These are phyloP conservation scores for Ascochyta fabae DNA, from an alignment of 2,329 filamentous ascomycete species.

Conservation along the genomic window DNA sequence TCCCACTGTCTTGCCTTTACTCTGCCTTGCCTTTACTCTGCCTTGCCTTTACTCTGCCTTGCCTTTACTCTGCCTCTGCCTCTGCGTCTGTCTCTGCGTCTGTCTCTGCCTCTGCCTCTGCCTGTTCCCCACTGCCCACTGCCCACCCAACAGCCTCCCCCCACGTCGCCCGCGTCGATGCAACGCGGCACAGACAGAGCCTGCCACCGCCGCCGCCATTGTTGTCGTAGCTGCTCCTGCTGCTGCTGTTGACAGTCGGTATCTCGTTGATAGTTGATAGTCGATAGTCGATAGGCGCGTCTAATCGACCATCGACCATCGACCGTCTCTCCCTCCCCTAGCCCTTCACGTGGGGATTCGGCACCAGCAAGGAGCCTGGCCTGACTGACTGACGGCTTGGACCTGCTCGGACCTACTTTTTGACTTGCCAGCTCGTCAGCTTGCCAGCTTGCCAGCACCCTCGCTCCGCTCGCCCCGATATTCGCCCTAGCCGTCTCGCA, in stretches of 20 bases:
- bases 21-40: no score
- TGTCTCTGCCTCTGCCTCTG: background rate
- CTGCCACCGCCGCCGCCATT: constrained; percentile 16
- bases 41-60: no score
- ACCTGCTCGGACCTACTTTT: background rate
- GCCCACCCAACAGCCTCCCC: constrained; percentile 6
- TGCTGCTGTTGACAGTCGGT: constrained; percentile 15
- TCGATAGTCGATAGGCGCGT: constrained; percentile 1
- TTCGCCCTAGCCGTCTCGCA: background rate
- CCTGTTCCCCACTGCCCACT: background rate
- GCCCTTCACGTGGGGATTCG: constrained; percentile 41
- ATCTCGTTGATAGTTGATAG: constrained; percentile 20
- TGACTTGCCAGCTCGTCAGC: background rate
- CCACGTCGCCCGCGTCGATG: constrained; percentile 35
- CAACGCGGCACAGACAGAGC: constrained; percentile 27
- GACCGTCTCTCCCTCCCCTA: background rate
- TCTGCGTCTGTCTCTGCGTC: constrained; percentile 4
- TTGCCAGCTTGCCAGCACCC: background rate
- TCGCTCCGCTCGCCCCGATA: constrained; percentile 13
- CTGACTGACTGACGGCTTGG: background rate
- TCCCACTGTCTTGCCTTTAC: no score
- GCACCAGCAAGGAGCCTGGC: constrained; percentile 26
- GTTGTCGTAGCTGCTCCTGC: constrained; percentile 14
- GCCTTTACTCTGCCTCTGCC: no score
- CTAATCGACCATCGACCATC: no score